Evolutionary conservation across 176 grass and related monocot genomes (phyloP), one percentile per base, ranked within the genome.

Genomic region (Aechmea fasciata): DNA sequence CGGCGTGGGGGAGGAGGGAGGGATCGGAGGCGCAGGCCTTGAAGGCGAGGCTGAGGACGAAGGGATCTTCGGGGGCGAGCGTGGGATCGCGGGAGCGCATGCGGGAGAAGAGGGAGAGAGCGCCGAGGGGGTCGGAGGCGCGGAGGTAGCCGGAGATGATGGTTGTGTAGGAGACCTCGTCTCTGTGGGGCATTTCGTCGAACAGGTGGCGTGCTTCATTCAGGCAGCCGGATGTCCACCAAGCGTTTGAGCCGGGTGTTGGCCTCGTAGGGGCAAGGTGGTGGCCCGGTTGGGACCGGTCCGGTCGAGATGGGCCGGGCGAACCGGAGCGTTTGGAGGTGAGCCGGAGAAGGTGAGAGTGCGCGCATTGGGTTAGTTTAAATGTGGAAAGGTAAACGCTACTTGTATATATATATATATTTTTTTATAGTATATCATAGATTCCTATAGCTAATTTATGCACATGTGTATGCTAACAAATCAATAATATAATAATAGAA

Each of bases 21-120:
- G 33, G 28, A 13, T 49, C 75, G 66, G 29, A 48, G 19, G 66
- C 78, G 75, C 84, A 87, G 49, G 88, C 78, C 75, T 87, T 91
- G 81, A 91, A 41, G 41, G 20, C 66, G 52, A 82, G 70, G 85
- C 75, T 91, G 67, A 91, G 75, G 75, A 84, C 33, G 75, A 80
- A 88, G 25, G 76, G 72, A 66, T 82, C 82, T 25, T 80, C 74
- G 11, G 83, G 50, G 26, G 64, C 48, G 54, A 50, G 52, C 61
- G 59, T 65, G 28, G 83, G 65, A 10, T 55, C 75, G 69, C 48
- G 20, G 13, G 62, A 74, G 1, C 75, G 78, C 50, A 82, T 41
- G 78, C 41, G 85, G 50, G 24, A 74, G 79, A 85, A 88, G 82
- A 92, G 82, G 63, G 6, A 77, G 47, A 85, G 64, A 0, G 79